Conservation (phyloP, 805 yeast genomes). For the Zygosaccharomyces bisporus region DNA sequence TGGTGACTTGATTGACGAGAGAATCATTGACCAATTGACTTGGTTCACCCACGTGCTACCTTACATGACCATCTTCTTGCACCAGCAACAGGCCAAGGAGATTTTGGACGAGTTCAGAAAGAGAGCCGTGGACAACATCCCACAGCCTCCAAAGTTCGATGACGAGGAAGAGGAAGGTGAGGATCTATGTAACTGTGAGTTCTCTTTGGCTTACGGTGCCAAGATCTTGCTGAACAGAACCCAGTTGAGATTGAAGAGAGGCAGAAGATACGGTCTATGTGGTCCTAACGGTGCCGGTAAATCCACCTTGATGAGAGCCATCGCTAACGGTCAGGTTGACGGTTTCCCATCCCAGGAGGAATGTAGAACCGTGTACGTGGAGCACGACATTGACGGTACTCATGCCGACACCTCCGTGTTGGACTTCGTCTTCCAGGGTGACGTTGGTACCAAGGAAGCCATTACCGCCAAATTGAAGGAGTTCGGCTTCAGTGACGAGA, state of each 20-base stretch:
- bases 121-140: conserved; percentile 96
- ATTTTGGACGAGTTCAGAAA: conserved; percentile 92
- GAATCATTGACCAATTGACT: conserved; percentile 85
- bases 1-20: conserved; percentile 98
- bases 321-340: conserved; percentile 97
- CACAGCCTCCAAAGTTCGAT: conserved; percentile 92
- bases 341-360: conserved; percentile 99
- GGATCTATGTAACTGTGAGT: conserved; percentile 99
- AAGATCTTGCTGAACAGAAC: conserved; percentile 99
- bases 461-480: conserved; percentile 75
- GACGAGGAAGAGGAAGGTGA: conserved; percentile 99
- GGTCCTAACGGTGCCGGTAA: conserved; percentile 99
- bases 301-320: conserved; percentile 96
- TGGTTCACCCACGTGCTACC: conserved; percentile 90
- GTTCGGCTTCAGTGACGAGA: conserved; percentile 90
- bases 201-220: conserved; percentile 99
- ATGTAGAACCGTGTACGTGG: conserved; percentile 98
- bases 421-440: conserved; percentile 78
- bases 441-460: conserved; percentile 70
- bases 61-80: conserved; percentile 93
- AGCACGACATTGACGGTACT: conserved; percentile 98
- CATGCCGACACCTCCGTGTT: conserved; percentile 93
- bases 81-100: conserved; percentile 86
- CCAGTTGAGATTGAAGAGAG: conserved; percentile 97
- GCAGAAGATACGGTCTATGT: conserved; percentile 98